A percentile compares a stretch with the other conserved stretches of the same genome.
Evolutionary conservation across 2,329 filamentous ascomycete species (phyloP).

Genomic region (Thelonectria blattea): DNA sequence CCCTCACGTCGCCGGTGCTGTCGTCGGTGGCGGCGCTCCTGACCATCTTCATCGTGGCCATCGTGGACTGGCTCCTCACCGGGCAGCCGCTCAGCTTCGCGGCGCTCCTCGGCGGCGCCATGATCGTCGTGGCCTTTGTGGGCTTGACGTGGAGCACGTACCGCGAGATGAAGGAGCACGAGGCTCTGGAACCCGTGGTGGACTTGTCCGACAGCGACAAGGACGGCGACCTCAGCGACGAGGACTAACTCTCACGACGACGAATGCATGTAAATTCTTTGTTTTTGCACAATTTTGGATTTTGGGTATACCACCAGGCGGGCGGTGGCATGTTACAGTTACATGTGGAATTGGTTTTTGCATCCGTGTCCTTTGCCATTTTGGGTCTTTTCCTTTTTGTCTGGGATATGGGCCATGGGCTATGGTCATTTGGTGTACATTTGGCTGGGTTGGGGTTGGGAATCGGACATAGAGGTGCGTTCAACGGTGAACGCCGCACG

Average conservation of each 20-base stretch:
- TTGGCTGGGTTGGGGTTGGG: constrained; percentile 4
- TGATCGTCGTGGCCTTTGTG: constrained; percentile 90
- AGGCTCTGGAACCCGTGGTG: constrained; percentile 60
- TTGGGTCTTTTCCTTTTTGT: background rate
- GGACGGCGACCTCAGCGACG: constrained; percentile 49
- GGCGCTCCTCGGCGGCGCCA: constrained; percentile 78
- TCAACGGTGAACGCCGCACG: background rate
- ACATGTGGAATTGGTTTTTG: background rate
- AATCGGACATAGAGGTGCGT: constrained; percentile 10
- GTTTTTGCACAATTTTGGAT: constrained; percentile 13
- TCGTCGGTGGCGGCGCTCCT: constrained; percentile 91
- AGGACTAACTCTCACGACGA: constrained; percentile 24
- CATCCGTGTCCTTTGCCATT: background rate
- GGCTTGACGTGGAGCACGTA: constrained; percentile 91
- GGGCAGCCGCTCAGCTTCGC: constrained; percentile 76
- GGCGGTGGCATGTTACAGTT: no score
- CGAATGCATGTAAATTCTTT: background rate
- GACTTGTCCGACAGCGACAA: constrained; percentile 56
- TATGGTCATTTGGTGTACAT: constrained; percentile 24
- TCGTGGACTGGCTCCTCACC: constrained; percentile 87
- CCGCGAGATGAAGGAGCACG: constrained; percentile 88
- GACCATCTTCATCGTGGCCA: constrained; percentile 94
- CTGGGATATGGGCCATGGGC: constrained; percentile 5
- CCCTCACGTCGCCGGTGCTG: constrained; percentile 88
- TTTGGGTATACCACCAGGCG: background rate